A percentile compares a stretch with the other conserved stretches of the same genome.
Conservation (phyloP, 208 protist species). For the Trypanosoma mega region DNA sequence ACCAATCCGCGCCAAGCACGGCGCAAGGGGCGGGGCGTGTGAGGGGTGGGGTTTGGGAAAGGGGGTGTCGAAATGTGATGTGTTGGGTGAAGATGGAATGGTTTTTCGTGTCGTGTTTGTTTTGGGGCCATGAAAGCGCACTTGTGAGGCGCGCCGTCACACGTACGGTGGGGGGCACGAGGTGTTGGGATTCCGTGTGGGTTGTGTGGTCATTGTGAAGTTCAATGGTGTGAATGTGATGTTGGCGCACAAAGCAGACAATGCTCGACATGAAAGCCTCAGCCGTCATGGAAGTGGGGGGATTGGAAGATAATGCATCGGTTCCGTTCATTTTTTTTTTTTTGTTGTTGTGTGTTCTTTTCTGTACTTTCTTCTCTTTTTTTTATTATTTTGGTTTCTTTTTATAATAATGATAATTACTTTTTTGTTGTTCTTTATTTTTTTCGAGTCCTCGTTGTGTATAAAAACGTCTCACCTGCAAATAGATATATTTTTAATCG, state of each 20-base stretch:
- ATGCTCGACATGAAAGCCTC: constrained; percentile 15
- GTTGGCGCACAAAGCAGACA: constrained; percentile 22
- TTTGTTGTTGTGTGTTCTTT: background rate
- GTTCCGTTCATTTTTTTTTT: background rate
- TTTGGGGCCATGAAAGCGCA: background rate
- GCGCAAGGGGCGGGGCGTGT: background rate
- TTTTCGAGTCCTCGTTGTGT: background rate
- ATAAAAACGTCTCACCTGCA: background rate
- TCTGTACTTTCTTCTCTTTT: background rate
- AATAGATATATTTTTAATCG: background rate
- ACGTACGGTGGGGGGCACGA: background rate
- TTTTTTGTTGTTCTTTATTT: background rate
- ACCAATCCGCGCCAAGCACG: constrained; percentile 46
- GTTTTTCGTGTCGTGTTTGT: background rate
- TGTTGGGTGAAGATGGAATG: constrained; percentile 17
- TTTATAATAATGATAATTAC: no score
- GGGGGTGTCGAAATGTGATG: constrained; percentile 9
- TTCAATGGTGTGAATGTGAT: constrained; percentile 30
- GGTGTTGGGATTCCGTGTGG: no score
- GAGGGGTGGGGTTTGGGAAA: background rate
- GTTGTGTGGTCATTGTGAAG: no score
- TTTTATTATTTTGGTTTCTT: background rate
- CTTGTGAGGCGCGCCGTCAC: constrained; percentile 20
- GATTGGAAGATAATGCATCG: background rate
- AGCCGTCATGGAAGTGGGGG: constrained; percentile 5